phyloP scores from a whole-genome alignment of 371 early-diverging fungal species.

The Mucor indicus region DNA sequence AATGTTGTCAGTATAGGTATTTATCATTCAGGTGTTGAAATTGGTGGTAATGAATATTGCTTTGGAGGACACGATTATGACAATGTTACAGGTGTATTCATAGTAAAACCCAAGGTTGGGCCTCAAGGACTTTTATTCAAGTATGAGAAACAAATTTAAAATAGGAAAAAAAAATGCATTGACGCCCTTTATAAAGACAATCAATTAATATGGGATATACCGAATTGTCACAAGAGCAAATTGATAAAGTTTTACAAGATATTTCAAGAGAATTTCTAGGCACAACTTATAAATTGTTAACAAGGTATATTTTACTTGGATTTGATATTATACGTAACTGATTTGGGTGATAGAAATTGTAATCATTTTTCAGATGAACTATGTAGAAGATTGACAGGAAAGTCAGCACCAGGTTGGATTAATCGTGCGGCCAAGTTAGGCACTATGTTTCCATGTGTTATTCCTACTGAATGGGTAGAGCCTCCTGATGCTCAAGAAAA shows the following conservation, averaged over 20 bases:
- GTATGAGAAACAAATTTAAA: too few species aligned
- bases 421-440: conserved; percentile 67
- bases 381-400: conserved; percentile 50
- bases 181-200: conserved; percentile 31
- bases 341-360: conserved; percentile 47
- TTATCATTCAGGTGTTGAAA: conserved; percentile 67
- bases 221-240: conserved; percentile 40
- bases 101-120: conserved; percentile 53
- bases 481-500: conserved; percentile 44
- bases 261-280: conserved; percentile 57
- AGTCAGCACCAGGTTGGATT: conserved; percentile 62
- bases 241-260: conserved; percentile 44
- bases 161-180: too few species aligned
- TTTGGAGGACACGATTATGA: conserved; percentile 65
- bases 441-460: conserved; percentile 66
- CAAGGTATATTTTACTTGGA: conserved; percentile 38
- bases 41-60: conserved; percentile 60
- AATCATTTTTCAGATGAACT: conserved; percentile 65
- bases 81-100: conserved; percentile 61
- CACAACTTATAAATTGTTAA: conserved; percentile 55
- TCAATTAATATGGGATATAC: conserved; percentile 58
- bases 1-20: too few species aligned
- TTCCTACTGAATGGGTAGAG: conserved; percentile 66
- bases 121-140: conserved; percentile 47
- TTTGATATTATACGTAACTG: neutral